Evolutionary conservation across 2,329 filamentous ascomycete species (phyloP).

Genomic region (Fusarium sambucinum): DNA sequence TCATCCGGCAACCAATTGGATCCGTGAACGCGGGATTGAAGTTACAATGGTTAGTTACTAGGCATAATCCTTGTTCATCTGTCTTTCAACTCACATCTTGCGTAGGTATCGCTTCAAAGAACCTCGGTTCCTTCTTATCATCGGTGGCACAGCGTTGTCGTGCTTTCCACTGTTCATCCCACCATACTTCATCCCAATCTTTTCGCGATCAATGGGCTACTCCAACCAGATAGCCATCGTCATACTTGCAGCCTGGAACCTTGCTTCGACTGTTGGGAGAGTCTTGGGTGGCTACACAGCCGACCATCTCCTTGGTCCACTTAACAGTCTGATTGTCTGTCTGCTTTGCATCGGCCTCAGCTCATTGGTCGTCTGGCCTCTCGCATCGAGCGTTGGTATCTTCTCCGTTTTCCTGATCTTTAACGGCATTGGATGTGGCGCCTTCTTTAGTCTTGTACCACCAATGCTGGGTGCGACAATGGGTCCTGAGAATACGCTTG

Average conservation of each 20-base stretch:
- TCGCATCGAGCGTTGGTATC: constrained; percentile 44
- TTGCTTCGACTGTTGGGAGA: constrained; percentile 48
- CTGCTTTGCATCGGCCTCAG: constrained; percentile 47
- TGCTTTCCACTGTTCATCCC: constrained; percentile 47
- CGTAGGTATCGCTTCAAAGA: constrained; percentile 48
- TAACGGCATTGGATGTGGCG: constrained; percentile 49
- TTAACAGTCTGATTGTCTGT: constrained; percentile 48
- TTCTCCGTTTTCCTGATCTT: constrained; percentile 42
- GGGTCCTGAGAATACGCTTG: constrained; percentile 41
- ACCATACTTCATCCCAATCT: constrained; percentile 46
- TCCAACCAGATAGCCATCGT: constrained; percentile 42
- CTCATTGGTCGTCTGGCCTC: constrained; percentile 46
- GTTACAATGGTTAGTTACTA: constrained; percentile 44
- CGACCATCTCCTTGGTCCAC: constrained; percentile 44
- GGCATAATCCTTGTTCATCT: accelerated
- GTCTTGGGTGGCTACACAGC: constrained; percentile 45
- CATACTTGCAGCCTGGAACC: constrained; percentile 48
- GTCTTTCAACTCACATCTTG: accelerated
- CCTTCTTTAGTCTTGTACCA: constrained; percentile 50
- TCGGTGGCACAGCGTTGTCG: constrained; percentile 44
- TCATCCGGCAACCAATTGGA: constrained; percentile 39
- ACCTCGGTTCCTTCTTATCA: constrained; percentile 42
- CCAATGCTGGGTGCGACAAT: constrained; percentile 46
- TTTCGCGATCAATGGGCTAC: constrained; percentile 44
- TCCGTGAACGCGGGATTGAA: constrained; percentile 20